Evolutionary conservation across 2,329 filamentous ascomycete genomes (phyloP), one percentile per base, ranked within the genome.

Genomic region (Zelopaecilomyces penicillatus): DNA sequence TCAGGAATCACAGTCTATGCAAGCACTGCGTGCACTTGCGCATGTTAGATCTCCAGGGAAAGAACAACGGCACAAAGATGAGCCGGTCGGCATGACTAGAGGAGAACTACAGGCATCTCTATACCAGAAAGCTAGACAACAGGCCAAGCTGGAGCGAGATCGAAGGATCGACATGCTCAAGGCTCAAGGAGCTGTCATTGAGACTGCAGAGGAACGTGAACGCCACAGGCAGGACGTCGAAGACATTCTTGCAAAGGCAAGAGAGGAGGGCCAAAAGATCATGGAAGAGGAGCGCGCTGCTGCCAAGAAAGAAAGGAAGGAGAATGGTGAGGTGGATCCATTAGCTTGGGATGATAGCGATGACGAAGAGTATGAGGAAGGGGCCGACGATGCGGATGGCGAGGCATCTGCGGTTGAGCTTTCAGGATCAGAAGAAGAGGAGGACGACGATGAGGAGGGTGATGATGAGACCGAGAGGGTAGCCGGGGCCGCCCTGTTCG

Each of bases 171-270:
- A 87, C 45, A 75, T 82, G 53, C 74, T 98, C 35, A 81, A 78
- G 56, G 82, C 84, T 8, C 88, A 85, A 63, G 93, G 93, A 6
- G 75, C 96, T 28, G 70, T 84, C 27, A 73, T 97, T 12, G 84
- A 90, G 61, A 95, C 87, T 1, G 80, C 83, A 2, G 91, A 96
- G 63, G 90, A 98, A 62, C 80, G 87, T 19, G 85, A 90, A 58
- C 78, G 80, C 31, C 85, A 95, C 60, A 80, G 88, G 62, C 81
- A 85, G 46, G 81, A 90, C 47, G 80, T 95, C 9, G 93, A 97
- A 54, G 85, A 96, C 57, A 76, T 97, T 48, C 78, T 97, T 28
- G 84, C 91, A 39, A 89, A 83, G 56, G 91, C 90, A 19, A 76
- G 89, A 46, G 74, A 81, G 49, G 87, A 97, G 59, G 90, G 83